Evolutionary conservation across 176 grass and related monocot species (phyloP).

Genomic region (Triticum aestivum): DNA sequence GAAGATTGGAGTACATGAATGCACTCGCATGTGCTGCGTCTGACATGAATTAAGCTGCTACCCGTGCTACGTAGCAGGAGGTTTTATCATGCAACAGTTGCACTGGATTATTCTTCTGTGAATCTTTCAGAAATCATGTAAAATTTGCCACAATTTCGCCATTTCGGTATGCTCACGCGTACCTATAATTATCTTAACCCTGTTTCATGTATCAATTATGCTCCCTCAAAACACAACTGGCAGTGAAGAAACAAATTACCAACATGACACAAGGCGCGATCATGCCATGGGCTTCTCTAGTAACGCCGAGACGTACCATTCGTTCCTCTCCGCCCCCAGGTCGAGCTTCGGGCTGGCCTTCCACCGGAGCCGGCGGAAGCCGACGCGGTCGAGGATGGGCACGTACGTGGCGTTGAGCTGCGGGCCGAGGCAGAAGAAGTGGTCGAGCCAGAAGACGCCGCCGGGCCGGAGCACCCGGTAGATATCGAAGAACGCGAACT

Average conservation of each 20-base stretch:
- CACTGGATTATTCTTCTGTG: constrained; percentile 29
- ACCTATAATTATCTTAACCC: background rate
- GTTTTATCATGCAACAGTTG: background rate
- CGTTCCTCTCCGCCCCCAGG: constrained; percentile 68
- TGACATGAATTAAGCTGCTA: no score
- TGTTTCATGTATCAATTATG: background rate
- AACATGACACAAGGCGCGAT: background rate
- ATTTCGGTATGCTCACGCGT: background rate
- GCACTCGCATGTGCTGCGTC: background rate
- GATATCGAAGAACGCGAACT: constrained; percentile 70
- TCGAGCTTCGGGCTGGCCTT: constrained; percentile 64
- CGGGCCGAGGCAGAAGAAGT: constrained; percentile 71
- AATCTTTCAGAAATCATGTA: constrained; percentile 5
- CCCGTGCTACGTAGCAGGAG: background rate
- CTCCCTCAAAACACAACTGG: background rate
- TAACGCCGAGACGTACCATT: constrained; percentile 87
- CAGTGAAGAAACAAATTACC: background rate
- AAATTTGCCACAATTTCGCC: background rate
- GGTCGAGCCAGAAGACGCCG: constrained; percentile 87
- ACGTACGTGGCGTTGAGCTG: constrained; percentile 76
- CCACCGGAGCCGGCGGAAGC: constrained; percentile 68
- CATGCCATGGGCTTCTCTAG: constrained; percentile 77
- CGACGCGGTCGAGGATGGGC: constrained; percentile 64
- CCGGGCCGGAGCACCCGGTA: constrained; percentile 74
- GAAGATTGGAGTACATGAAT: background rate